These are phyloP conservation scores for Nicotiana attenuata DNA, from an alignment of 257 asterid genomes.

Conservation along the genomic window DNA sequence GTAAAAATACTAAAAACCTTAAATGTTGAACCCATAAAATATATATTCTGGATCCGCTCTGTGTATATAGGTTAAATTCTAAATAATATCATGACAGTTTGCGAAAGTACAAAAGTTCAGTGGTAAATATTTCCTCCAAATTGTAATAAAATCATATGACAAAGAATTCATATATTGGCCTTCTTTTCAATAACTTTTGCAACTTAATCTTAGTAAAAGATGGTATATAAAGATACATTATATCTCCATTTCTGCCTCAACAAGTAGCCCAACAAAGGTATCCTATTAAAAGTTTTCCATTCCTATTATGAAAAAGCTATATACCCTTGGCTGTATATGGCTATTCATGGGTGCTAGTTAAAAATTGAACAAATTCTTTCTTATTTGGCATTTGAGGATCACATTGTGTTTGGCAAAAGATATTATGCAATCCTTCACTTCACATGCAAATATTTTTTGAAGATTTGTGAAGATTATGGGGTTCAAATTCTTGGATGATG, in stretches of 20 bases:
- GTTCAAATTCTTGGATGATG: conserved; percentile 1
- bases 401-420: not conserved
- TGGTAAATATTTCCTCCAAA: not conserved
- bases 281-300: not conserved
- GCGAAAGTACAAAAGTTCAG: not conserved
- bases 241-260: not conserved
- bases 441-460: not conserved
- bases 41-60: too few species aligned
- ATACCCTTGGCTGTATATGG: not conserved
- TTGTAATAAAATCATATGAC: not conserved
- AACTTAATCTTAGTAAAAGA: not conserved
- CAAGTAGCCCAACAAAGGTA: not conserved
- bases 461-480: not conserved
- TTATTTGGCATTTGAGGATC: conserved; percentile 5
- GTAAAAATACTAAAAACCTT: too few species aligned
- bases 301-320: not conserved
- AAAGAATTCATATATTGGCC: not conserved
- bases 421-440: not conserved
- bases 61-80: too few species aligned
- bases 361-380: not conserved
- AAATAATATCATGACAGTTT: not conserved
- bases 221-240: not conserved
- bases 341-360: not conserved
- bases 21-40: too few species aligned
- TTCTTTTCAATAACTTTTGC: not conserved